Evolutionary conservation across 176 grass and related monocot genomes (phyloP).

Genomic region (Leersia perrieri): DNA sequence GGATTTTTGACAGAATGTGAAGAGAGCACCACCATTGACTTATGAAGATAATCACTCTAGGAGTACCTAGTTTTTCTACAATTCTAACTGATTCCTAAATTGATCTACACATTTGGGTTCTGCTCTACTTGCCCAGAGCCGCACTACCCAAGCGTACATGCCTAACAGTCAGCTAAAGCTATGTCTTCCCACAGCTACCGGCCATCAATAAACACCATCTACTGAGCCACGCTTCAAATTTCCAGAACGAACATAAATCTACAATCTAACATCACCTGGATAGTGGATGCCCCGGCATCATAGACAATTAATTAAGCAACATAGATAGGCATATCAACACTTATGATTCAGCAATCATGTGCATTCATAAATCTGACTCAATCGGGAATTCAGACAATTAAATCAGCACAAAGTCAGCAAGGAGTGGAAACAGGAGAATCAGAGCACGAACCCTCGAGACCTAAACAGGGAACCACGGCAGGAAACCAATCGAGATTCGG

Average conservation of each 20-base stretch:
- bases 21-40: too few relatives aligned
- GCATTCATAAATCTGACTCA: neutral
- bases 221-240: neutral
- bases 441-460: neutral
- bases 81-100: neutral
- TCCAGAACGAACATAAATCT: neutral
- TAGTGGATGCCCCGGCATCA: neutral
- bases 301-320: slow-evolving; percentile 6
- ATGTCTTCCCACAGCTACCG: neutral
- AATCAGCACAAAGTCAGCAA: neutral
- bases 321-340: neutral
- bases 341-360: neutral
- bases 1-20: too few relatives aligned
- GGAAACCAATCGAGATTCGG: slow-evolving; percentile 18
- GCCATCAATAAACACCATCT: neutral
- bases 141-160: neutral
- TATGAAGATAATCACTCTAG: too few relatives aligned
- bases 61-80: too few relatives aligned
- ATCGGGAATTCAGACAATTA: too few relatives aligned
- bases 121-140: neutral
- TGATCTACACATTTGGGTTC: neutral
- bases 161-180: neutral
- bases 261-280: slow-evolving; percentile 5
- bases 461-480: neutral
- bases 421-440: neutral